Percentiles rank a stretch among this genome's conserved stretches.
These are phyloP conservation scores for Cystofilobasidium capitatum DNA, from an alignment of 768 basidiomycete genomes.

Conservation along the genomic window DNA sequence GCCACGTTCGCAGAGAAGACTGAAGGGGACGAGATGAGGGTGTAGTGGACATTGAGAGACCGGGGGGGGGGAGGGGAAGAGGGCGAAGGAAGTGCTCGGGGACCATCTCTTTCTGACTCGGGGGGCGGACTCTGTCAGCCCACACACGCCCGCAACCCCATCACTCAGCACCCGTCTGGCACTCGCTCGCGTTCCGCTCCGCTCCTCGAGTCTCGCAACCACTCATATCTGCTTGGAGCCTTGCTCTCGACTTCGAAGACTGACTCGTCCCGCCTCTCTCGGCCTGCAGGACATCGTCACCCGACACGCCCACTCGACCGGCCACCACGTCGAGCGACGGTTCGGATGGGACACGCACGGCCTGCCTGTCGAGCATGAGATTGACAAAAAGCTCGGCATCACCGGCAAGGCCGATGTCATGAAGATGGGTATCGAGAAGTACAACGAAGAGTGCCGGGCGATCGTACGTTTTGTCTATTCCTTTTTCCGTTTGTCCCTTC, in stretches of 20 bases:
- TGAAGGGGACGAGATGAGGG: not conserved
- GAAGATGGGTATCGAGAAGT: slow-evolving; percentile 89
- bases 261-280: not conserved
- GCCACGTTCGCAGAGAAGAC: not conserved
- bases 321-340: slow-evolving; percentile 80
- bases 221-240: no score
- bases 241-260: no score
- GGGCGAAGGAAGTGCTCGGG: not conserved
- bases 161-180: no score
- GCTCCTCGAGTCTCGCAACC: no score
- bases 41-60: slow-evolving; percentile 53
- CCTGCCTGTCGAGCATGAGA: slow-evolving; percentile 96
- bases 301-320: slow-evolving; percentile 84
- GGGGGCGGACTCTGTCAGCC: no score
- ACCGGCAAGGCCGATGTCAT: slow-evolving; percentile 88
- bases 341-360: slow-evolving; percentile 99
- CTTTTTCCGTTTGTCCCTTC: not conserved
- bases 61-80: slow-evolving; percentile 51
- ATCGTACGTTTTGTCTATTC: slow-evolving; percentile 46
- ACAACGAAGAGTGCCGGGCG: slow-evolving; percentile 90
- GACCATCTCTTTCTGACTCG: not conserved
- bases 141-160: no score
- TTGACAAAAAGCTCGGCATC: slow-evolving; percentile 91
- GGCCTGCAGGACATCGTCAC: slow-evolving; percentile 88
- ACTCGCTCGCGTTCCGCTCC: no score